Evolutionary conservation across 1,139 yeast genomes (phyloP).

Genomic region (Yamadazyma atlantica): DNA sequence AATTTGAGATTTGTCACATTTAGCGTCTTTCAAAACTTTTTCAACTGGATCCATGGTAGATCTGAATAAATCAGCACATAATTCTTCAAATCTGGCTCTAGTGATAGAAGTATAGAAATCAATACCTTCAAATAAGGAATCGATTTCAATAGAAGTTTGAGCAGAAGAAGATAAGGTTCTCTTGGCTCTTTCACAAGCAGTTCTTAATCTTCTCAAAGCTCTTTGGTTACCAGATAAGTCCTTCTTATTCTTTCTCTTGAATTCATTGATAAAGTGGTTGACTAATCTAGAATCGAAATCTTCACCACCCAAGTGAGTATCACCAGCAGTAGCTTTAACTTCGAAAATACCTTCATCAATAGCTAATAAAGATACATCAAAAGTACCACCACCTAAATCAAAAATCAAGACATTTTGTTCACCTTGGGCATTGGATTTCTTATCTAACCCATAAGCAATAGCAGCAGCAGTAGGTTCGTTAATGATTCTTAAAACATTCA

Average conservation of each 20-base stretch:
- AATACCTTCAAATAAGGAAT: conserved; percentile 40
- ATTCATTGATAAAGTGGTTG: conserved; percentile 35
- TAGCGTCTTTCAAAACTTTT: conserved; percentile 43
- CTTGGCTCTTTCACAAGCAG: conserved; percentile 46
- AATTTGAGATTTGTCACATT: conserved; percentile 40
- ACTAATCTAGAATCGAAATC: conserved; percentile 42
- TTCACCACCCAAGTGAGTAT: conserved; percentile 98
- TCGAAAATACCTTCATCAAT: conserved; percentile 96
- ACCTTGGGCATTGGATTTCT: conserved; percentile 60
- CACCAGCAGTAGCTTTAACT: conserved; percentile 98
- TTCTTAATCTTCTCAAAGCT: conserved; percentile 44
- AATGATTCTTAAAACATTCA: conserved; percentile 57
- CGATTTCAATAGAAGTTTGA: conserved; percentile 42
- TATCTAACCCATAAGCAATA: conserved; percentile 63
- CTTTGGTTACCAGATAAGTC: conserved; percentile 38
- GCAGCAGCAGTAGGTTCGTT: conserved; percentile 66
- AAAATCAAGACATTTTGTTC: conserved; percentile 84
- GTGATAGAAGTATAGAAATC: conserved; percentile 44
- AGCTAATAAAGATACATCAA: conserved; percentile 89
- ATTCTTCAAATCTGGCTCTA: conserved; percentile 47
- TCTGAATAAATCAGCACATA: conserved; percentile 45
- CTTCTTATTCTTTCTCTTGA: conserved; percentile 40
- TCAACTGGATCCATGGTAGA: conserved; percentile 45
- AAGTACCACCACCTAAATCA: conserved; percentile 98
- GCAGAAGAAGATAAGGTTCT: conserved; percentile 43